Evolutionary conservation across 208 protist species (phyloP).

Genomic region (Acanthamoeba lenticulata): DNA sequence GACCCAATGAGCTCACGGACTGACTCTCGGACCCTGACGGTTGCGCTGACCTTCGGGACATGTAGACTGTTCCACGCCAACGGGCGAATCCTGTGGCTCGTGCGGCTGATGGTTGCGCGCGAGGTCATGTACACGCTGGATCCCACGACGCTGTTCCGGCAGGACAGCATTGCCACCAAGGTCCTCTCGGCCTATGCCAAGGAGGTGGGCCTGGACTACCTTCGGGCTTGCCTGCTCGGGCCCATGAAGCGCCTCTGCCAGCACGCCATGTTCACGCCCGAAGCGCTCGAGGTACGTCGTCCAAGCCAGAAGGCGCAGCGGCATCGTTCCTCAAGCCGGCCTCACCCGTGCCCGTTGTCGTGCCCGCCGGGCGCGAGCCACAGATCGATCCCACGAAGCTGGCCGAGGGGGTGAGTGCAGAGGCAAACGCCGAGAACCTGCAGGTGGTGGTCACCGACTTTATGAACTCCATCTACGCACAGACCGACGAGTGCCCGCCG

Average conservation of each 20-base stretch:
- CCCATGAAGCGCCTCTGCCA: neutral
- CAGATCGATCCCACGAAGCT: neutral
- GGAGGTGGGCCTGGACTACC: neutral
- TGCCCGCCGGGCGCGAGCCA: neutral
- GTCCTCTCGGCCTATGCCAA: constrained; percentile 27
- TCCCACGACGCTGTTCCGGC: neutral
- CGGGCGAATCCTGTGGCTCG: neutral
- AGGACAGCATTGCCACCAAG: constrained; percentile 34
- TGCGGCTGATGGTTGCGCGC: neutral
- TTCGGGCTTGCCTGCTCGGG: neutral
- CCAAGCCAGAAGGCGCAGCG: neutral
- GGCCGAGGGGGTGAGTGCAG: neutral
- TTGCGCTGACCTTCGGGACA: neutral
- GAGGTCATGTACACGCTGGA: neutral
- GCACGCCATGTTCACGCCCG: neutral
- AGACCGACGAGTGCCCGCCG: neutral
- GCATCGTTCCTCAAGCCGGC: neutral
- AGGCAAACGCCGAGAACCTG: neutral
- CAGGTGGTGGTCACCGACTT: neutral
- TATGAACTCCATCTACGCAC: neutral
- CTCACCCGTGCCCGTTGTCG: neutral
- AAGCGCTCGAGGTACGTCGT: neutral
- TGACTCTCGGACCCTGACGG: neutral
- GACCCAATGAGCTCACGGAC: too few species aligned
- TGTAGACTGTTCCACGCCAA: neutral